Conservation (phyloP, 2,329 filamentous ascomycete species). For the Orbilia oligospora region DNA sequence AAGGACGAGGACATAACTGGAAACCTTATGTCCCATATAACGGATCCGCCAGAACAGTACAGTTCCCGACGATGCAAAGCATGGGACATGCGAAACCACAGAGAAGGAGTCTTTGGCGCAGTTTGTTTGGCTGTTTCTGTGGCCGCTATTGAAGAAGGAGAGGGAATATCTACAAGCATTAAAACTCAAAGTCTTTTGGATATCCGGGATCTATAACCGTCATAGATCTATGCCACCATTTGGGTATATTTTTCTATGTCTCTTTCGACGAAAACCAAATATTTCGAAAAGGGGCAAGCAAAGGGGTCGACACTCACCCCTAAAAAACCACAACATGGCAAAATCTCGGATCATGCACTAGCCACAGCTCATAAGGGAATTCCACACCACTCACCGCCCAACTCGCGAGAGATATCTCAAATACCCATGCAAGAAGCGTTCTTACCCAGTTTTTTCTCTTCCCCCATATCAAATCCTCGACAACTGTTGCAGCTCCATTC, state of each 20-base stretch:
- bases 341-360: constrained; percentile 60
- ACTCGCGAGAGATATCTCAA: constrained; percentile 64
- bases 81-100: constrained; percentile 15
- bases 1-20: constrained; percentile 26
- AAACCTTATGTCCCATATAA: constrained; percentile 34
- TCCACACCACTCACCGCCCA: constrained; percentile 64
- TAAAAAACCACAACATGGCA: constrained; percentile 57
- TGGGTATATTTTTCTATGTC: constrained; percentile 47
- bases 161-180: constrained; percentile 26
- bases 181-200: background rate
- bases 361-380: constrained; percentile 63
- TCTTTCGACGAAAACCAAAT: constrained; percentile 22
- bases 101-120: constrained; percentile 13
- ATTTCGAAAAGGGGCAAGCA: constrained; percentile 10
- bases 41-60: constrained; percentile 26
- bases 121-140: constrained; percentile 34
- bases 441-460: constrained; percentile 63
- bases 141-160: constrained; percentile 10
- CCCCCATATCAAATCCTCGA: constrained; percentile 64
- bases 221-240: constrained; percentile 25
- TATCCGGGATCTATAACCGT: constrained; percentile 28
- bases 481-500: constrained; percentile 60
- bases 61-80: constrained; percentile 24
- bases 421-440: constrained; percentile 63
- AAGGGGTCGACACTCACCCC: constrained; percentile 13